phyloP scores from a whole-genome alignment of 2,329 filamentous ascomycete genomes.

The Emmonsiellopsis sp. region DNA sequence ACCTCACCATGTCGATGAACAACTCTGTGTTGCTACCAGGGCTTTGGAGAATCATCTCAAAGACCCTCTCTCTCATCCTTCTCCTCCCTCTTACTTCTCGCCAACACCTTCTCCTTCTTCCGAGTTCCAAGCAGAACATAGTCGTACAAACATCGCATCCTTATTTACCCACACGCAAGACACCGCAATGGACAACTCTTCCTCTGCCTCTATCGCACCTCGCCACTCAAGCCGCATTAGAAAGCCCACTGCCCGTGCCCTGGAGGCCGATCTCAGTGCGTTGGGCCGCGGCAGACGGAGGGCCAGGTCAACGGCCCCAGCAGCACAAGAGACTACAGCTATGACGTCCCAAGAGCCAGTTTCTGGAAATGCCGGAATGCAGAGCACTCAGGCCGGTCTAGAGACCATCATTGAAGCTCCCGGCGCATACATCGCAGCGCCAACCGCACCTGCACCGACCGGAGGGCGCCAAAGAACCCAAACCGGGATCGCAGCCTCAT shows the following conservation, averaged over 20 bases:
- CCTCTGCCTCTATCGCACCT: not conserved
- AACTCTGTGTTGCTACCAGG: not conserved
- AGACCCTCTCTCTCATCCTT: not conserved
- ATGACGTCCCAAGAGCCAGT: too few species aligned
- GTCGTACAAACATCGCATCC: not conserved
- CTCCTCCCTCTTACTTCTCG: constrained; percentile 1
- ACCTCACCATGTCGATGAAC: not conserved
- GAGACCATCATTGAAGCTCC: too few species aligned
- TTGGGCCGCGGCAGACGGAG: not conserved
- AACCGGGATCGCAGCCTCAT: not conserved
- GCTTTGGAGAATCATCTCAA: not conserved
- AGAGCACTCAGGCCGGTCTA: too few species aligned
- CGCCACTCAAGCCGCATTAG: constrained; percentile 18
- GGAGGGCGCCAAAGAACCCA: too few species aligned
- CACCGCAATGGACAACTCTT: not conserved
- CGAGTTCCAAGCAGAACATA: not conserved
- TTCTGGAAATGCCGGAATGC: too few species aligned
- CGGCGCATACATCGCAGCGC: too few species aligned
- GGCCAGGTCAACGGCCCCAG: not conserved
- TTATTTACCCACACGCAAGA: not conserved
- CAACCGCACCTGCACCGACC: too few species aligned
- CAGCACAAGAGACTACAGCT: not conserved
- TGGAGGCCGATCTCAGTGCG: constrained; percentile 16
- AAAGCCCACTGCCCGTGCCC: constrained; percentile 22
- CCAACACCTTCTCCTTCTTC: not conserved